phyloP scores from a whole-genome alignment of 2,329 filamentous ascomycete genomes.

The Penicillium sp. region DNA sequence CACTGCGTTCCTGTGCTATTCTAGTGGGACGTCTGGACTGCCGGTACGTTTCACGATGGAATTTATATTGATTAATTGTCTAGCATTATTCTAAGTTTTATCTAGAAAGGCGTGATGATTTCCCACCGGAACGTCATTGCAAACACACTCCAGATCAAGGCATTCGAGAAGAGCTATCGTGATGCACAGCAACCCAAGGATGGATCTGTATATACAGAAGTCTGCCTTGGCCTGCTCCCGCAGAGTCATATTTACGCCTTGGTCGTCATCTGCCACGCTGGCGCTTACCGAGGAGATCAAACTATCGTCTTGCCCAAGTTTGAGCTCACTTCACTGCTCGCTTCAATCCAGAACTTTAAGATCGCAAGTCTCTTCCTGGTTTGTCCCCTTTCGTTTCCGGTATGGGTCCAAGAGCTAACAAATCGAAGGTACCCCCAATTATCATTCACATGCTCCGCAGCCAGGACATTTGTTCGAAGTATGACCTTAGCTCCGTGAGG shows the following conservation, averaged over 20 bases:
- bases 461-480: constrained; percentile 63
- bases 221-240: constrained; percentile 70
- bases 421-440: constrained; percentile 71
- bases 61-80: neutral
- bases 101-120: constrained; percentile 80
- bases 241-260: constrained; percentile 83
- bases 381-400: neutral
- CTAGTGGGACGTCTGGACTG: constrained; percentile 76
- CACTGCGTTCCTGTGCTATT: constrained; percentile 78
- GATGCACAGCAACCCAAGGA: constrained; percentile 25
- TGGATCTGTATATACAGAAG: constrained; percentile 57
- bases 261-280: constrained; percentile 68
- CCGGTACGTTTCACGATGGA: constrained; percentile 54
- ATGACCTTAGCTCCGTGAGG: constrained; percentile 70
- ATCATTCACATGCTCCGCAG: constrained; percentile 75
- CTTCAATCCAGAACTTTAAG: constrained; percentile 68
- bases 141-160: constrained; percentile 67
- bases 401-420: neutral
- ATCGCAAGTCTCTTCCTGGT: constrained; percentile 56
- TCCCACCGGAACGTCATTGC: constrained; percentile 78
- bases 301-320: constrained; percentile 74
- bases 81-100: neutral
- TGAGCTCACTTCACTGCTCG: constrained; percentile 67
- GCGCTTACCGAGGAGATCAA: constrained; percentile 72
- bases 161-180: constrained; percentile 53